phyloP scores from a whole-genome alignment of 768 basidiomycete species.

The Pleurotus citrinopileatus region DNA sequence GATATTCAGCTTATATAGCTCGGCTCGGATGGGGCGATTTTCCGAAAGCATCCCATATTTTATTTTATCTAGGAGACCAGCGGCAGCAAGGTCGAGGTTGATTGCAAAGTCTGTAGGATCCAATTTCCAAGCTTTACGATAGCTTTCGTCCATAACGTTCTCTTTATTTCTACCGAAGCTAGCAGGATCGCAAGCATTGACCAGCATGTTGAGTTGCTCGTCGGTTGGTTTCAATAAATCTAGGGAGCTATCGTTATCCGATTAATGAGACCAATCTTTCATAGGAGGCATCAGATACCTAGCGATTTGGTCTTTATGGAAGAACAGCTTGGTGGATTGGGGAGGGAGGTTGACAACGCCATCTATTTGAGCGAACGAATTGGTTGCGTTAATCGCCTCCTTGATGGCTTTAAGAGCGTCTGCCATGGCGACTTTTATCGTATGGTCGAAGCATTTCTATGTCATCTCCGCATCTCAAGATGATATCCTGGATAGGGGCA shows the following conservation, averaged over 20 bases:
- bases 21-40: conserved; percentile 20
- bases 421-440: too few species aligned
- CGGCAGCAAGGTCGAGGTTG: conserved; percentile 24
- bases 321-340: not conserved
- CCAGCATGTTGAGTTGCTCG: conserved; percentile 20
- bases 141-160: conserved; percentile 40
- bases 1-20: conserved; percentile 45
- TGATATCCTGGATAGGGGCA: too few species aligned
- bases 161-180: conserved; percentile 34
- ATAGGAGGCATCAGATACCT: too few species aligned
- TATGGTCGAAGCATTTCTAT: too few species aligned
- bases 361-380: too few species aligned
- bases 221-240: not conserved
- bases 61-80: conserved; percentile 24
- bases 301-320: too few species aligned
- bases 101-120: conserved; percentile 31
- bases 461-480: too few species aligned
- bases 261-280: too few species aligned
- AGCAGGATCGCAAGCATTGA: conserved; percentile 34
- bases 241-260: not conserved
- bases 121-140: conserved; percentile 45
- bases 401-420: too few species aligned
- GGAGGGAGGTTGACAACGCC: not conserved
- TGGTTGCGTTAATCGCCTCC: too few species aligned
- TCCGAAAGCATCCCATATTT: conserved; percentile 18